Evolutionary conservation across 768 basidiomycete species (phyloP).

Genomic region (Fibroporia radiculosa): DNA sequence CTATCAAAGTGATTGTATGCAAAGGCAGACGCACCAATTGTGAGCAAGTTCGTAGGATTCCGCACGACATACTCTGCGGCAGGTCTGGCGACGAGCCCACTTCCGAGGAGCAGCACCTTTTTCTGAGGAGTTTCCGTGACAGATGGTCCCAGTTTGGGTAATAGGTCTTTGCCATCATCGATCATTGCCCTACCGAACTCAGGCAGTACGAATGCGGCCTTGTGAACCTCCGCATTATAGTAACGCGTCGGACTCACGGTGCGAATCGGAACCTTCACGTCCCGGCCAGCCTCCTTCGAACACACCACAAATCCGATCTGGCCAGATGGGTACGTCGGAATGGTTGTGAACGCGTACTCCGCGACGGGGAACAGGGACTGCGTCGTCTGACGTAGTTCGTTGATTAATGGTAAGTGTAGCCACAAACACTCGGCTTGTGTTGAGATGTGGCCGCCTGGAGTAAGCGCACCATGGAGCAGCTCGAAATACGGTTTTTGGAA

Average conservation of each 20-base stretch:
- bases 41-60: slow-evolving; percentile 73
- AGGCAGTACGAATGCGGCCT: slow-evolving; percentile 82
- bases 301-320: slow-evolving; percentile 94
- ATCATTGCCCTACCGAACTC: slow-evolving; percentile 78
- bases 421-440: slow-evolving; percentile 96
- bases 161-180: slow-evolving; percentile 61
- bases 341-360: slow-evolving; percentile 93
- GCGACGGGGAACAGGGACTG: slow-evolving; percentile 68
- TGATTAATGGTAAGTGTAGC: slow-evolving; percentile 87
- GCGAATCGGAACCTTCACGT: slow-evolving; percentile 68
- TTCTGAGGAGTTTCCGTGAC: slow-evolving; percentile 45
- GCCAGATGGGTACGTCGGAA: slow-evolving; percentile 97
- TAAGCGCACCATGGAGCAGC: slow-evolving; percentile 83
- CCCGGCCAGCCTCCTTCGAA: slow-evolving; percentile 64
- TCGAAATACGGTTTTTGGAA: slow-evolving; percentile 98
- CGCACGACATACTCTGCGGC: slow-evolving; percentile 91
- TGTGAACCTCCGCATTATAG: slow-evolving; percentile 80
- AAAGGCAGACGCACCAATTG: slow-evolving; percentile 52
- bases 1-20: background rate
- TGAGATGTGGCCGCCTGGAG: slow-evolving; percentile 86
- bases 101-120: slow-evolving; percentile 84
- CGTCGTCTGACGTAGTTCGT: slow-evolving; percentile 61
- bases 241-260: slow-evolving; percentile 67
- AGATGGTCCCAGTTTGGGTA: slow-evolving; percentile 69
- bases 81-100: slow-evolving; percentile 94